These are phyloP conservation scores for maize (Zea mays) DNA, from an alignment of 176 grass and related monocot genomes.

Conservation along the genomic window Zm-B73-REFERENCE-NAM-5.0 NC_050098.1:425501-426000, in stretches of 20 bases:
- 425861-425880: neutral
- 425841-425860: neutral
- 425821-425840: neutral
- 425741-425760: conserved; percentile 1
- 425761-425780: neutral
- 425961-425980: neutral
- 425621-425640: conserved; percentile 88
- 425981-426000: conserved; percentile 5
- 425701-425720: conserved; percentile 17
- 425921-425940: neutral
- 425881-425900: neutral
- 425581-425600: conserved; percentile 93
- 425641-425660: conserved; percentile 67
- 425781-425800: conserved; percentile 13
- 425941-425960: conserved; percentile 11
- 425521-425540: conserved; percentile 19
- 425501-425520: conserved; percentile 9
- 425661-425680: conserved; percentile 54
- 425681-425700: conserved; percentile 22
- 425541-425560: conserved; percentile 94
- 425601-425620: conserved; percentile 89
- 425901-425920: neutral
- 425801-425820: neutral
- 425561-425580: conserved; percentile 99
- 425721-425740: neutral